These are phyloP conservation scores for Hymenochaete sp. DNA, from an alignment of 1,284 basidiomycete species.

Conservation along the genomic window DNA sequence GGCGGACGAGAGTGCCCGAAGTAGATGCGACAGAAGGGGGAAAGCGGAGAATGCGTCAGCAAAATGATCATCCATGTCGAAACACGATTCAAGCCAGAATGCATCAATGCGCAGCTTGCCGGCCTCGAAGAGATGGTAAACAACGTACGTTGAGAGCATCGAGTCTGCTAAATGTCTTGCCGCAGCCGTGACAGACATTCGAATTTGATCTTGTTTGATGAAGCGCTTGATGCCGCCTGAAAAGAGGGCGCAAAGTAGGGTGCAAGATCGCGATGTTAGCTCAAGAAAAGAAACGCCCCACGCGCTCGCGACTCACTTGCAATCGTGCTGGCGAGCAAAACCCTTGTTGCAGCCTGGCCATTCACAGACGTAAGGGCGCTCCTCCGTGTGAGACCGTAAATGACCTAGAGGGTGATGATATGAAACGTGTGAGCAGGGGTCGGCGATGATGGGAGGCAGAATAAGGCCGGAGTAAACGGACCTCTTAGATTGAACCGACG, in stretches of 20 bases:
- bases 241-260: conserved; percentile 16
- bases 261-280: neutral
- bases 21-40: no score
- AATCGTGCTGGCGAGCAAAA: conserved; percentile 92
- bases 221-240: conserved; percentile 75
- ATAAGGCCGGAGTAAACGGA: conserved; percentile 27
- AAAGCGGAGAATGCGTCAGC: conserved; percentile 18
- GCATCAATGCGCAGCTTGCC: conserved; percentile 1
- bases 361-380: conserved; percentile 87
- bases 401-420: conserved; percentile 53
- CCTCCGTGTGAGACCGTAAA: conserved; percentile 92
- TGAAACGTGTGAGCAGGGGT: conserved; percentile 15
- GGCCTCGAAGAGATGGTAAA: conserved; percentile 19
- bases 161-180: conserved; percentile 88
- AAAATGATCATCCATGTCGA: conserved; percentile 2
- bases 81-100: conserved; percentile 7
- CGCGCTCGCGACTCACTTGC: conserved; percentile 66
- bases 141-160: conserved; percentile 86
- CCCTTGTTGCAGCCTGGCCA: conserved; percentile 92
- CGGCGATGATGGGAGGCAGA: conserved; percentile 7
- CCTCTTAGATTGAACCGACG: conserved; percentile 78
- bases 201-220: conserved; percentile 78
- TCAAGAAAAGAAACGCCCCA: conserved; percentile 1
- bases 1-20: no score
- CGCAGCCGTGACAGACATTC: conserved; percentile 86